phyloP scores from a whole-genome alignment of 352 stramenopile genomes.

The Plasmopara muralis region DNA sequence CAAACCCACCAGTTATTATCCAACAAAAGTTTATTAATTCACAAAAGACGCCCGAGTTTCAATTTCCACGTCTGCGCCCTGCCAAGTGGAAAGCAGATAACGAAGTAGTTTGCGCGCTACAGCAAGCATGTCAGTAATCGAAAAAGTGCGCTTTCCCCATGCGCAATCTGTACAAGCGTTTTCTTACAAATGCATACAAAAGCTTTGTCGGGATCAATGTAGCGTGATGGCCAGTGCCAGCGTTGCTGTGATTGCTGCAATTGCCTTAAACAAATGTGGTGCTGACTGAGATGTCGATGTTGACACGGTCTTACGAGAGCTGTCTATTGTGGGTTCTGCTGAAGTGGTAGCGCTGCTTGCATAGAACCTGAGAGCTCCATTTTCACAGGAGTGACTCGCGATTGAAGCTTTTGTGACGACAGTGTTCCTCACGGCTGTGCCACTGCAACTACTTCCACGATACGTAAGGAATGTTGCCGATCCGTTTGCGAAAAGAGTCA shows the following conservation, averaged over 20 bases:
- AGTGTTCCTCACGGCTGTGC: slow-evolving; percentile 19
- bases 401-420: slow-evolving; percentile 19
- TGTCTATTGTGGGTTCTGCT: background rate
- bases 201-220: slow-evolving; percentile 3
- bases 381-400: slow-evolving; percentile 23
- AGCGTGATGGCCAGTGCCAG: slow-evolving; percentile 7
- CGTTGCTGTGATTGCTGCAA: slow-evolving; percentile 2
- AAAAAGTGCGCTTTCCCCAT: no score
- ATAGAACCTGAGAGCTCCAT: slow-evolving; percentile 29
- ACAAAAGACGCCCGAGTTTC: slow-evolving; percentile 41
- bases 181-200: background rate
- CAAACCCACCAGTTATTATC: slow-evolving; percentile 26
- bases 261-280: slow-evolving; percentile 4
- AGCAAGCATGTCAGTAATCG: slow-evolving; percentile 36
- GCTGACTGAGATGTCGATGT: slow-evolving; percentile 18
- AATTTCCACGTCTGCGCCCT: slow-evolving; percentile 50
- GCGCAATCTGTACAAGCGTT: no score
- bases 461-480: slow-evolving; percentile 32
- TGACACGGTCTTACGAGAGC: slow-evolving; percentile 15
- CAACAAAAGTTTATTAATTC: slow-evolving; percentile 38
- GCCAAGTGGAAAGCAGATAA: slow-evolving; percentile 48
- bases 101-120: slow-evolving; percentile 38
- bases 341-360: slow-evolving; percentile 11
- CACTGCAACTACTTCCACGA: slow-evolving; percentile 27
- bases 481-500: slow-evolving; percentile 22